Percentiles rank a stretch among this genome's conserved stretches.
phyloP scores from a whole-genome alignment of 306 rosid species.

The Calophaca sinica region DNA sequence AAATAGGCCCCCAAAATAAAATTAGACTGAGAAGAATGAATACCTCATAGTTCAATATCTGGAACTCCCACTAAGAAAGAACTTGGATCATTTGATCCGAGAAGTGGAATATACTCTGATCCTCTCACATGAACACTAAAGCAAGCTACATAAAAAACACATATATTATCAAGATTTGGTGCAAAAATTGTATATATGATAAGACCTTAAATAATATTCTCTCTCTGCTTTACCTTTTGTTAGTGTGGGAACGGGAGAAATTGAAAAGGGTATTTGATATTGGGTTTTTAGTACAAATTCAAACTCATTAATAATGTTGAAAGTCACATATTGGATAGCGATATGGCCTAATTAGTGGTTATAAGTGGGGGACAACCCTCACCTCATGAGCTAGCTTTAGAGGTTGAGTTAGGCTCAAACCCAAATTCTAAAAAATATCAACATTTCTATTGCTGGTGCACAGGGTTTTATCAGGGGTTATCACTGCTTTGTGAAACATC shows the following conservation, averaged over 20 bases:
- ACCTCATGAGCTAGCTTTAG: too few species aligned
- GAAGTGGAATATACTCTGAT: slow-evolving; percentile 86
- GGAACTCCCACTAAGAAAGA: slow-evolving; percentile 78
- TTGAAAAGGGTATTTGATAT: not conserved
- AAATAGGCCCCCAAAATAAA: slow-evolving; percentile 28
- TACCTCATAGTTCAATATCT: slow-evolving; percentile 71
- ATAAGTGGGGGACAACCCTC: too few species aligned
- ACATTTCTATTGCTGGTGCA: not conserved
- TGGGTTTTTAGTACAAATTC: slow-evolving; percentile 20
- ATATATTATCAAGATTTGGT: not conserved
- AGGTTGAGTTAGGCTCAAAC: too few species aligned
- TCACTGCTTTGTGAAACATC: too few species aligned
- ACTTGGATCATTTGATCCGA: slow-evolving; percentile 74
- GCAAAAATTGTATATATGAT: slow-evolving; percentile 12
- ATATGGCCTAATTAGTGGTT: too few species aligned
- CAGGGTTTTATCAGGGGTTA: too few species aligned
- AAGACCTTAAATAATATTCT: not conserved
- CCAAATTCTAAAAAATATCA: not conserved
- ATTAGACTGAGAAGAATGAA: not conserved
- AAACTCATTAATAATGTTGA: not conserved
- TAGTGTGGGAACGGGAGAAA: too few species aligned
- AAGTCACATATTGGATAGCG: too few species aligned
- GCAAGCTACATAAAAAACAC: slow-evolving; percentile 74
- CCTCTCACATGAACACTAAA: slow-evolving; percentile 94
- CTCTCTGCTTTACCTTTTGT: slow-evolving; percentile 3